These are phyloP conservation scores for Glycyrrhiza uralensis DNA, from an alignment of 306 rosid species.

Conservation along the genomic window DNA sequence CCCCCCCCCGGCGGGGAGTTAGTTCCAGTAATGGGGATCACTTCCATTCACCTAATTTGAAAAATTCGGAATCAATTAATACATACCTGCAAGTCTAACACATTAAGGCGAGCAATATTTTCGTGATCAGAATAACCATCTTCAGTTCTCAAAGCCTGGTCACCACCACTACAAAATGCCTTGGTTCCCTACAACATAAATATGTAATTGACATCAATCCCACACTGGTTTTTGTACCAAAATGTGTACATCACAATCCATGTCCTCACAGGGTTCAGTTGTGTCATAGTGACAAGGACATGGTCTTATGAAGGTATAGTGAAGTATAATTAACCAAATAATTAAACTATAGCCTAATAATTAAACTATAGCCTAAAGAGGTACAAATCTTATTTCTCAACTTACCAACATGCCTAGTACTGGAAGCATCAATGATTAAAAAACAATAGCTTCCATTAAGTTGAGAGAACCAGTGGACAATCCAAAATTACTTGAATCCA, in stretches of 20 bases:
- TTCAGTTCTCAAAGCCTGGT: conserved; percentile 71
- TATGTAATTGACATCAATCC: neutral
- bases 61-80: neutral
- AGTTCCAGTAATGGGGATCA: neutral
- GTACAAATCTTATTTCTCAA: too few species aligned
- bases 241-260: neutral
- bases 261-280: neutral
- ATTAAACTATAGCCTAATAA: too few species aligned
- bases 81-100: conserved; percentile 82
- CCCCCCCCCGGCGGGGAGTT: neutral
- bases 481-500: neutral
- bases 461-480: neutral
- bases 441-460: neutral
- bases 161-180: conserved; percentile 92
- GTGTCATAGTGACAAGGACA: neutral
- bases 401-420: neutral
- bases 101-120: conserved; percentile 68
- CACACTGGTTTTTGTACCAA: neutral
- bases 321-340: too few species aligned
- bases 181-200: conserved; percentile 59
- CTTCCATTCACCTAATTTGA: neutral
- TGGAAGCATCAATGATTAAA: neutral
- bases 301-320: too few species aligned
- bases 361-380: too few species aligned
- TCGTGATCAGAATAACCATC: conserved; percentile 82